Evolutionary conservation across 2,329 filamentous ascomycete species (phyloP).

Genomic region (Pseudocercospora fijiensis): DNA sequence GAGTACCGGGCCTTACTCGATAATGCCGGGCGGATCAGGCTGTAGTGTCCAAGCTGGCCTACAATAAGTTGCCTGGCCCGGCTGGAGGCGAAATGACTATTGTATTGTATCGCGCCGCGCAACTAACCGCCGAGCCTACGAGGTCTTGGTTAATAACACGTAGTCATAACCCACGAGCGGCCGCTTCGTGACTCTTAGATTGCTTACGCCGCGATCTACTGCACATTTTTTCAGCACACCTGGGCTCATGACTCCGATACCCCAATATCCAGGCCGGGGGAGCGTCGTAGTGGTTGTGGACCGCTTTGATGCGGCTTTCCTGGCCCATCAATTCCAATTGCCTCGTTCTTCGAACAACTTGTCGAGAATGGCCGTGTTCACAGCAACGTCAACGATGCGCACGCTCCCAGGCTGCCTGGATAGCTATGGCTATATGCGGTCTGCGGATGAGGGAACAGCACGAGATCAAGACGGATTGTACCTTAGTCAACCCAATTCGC

Average conservation of each 20-base stretch:
- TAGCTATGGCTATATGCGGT: not conserved
- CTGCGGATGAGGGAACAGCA: not conserved
- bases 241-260: not conserved
- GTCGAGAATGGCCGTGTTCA: not conserved
- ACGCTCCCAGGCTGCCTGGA: not conserved
- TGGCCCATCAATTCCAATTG: not conserved
- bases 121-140: too few species aligned
- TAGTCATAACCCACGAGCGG: too few species aligned
- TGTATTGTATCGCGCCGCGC: too few species aligned
- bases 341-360: not conserved
- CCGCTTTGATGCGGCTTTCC: not conserved
- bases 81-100: not conserved
- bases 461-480: not conserved
- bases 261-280: too few species aligned
- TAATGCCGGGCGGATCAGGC: not conserved
- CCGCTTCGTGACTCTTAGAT: too few species aligned
- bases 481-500: not conserved
- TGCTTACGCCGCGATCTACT: too few species aligned
- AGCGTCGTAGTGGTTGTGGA: not conserved
- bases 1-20: not conserved
- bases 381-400: not conserved
- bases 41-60: not conserved
- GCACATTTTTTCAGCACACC: not conserved
- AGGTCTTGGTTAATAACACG: too few species aligned
- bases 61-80: not conserved